A percentile compares a stretch with the other conserved stretches of the same genome.
These are phyloP conservation scores for Aspergillus vadensis DNA, from an alignment of 2,329 filamentous ascomycete genomes.

Conservation along the genomic window DNA sequence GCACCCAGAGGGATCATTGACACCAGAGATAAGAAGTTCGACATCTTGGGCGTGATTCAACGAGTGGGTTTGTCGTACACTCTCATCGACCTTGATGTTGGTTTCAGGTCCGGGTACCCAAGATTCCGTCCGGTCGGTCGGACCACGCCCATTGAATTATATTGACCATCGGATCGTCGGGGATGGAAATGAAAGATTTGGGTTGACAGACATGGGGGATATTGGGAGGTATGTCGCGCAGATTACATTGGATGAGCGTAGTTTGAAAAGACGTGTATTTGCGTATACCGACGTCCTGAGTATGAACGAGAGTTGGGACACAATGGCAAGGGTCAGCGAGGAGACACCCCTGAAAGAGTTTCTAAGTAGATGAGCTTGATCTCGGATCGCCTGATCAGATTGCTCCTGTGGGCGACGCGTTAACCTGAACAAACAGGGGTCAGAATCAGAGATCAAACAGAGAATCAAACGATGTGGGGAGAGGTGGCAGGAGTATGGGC, in stretches of 20 bases:
- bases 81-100: not conserved
- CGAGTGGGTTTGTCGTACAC: too few relatives aligned
- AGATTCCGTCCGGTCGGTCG: not conserved
- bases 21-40: too few relatives aligned
- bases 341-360: slow-evolving; percentile 32
- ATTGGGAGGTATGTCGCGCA: slow-evolving; percentile 51
- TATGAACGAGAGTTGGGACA: slow-evolving; percentile 43
- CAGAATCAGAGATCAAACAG: not conserved
- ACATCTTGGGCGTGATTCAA: too few relatives aligned
- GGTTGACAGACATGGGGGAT: slow-evolving; percentile 50
- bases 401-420: too few relatives aligned
- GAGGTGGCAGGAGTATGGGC: not conserved
- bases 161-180: not conserved
- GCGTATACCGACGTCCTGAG: slow-evolving; percentile 45
- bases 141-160: not conserved
- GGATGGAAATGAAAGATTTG: slow-evolving; percentile 42
- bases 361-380: too few relatives aligned
- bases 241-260: slow-evolving; percentile 52
- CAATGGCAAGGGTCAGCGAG: slow-evolving; percentile 47
- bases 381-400: too few relatives aligned
- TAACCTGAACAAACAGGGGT: too few relatives aligned
- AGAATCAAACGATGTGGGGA: not conserved
- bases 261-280: slow-evolving; percentile 49
- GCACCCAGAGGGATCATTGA: too few relatives aligned
- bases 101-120: not conserved